Base-by-base conservation (phyloP, 352 stramenopile genomes). In the Phytophthora podocarpi region DNA sequence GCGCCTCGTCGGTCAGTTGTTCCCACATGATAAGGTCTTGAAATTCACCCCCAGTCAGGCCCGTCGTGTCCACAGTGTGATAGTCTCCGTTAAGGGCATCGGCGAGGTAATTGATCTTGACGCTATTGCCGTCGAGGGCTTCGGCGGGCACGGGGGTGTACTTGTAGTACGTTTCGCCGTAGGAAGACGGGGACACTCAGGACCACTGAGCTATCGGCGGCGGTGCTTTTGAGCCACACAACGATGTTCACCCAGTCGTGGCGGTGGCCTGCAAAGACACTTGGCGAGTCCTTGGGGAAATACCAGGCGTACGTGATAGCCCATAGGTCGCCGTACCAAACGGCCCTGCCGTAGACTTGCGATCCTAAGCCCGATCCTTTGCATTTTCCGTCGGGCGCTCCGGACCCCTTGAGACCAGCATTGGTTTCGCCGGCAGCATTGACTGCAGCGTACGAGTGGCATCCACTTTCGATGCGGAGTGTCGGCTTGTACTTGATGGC, bases 211-310 rank as follows among this genome's bases (percentile, higher is more conserved):
- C 23, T 64, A 35, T 49, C 49, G 1, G 13, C 10, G 9, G 47
- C 56, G 18, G 63, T 36, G 26, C 59, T 70, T 39, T 68, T 47
- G 45, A 76, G 58, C 71, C 67, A 80, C 27, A 80, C 54, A 1
- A 76, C 48, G 31, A 72, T 36, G 50, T 69, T 65, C 26, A 61
- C 63, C 67, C 63, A 76, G 26, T 74, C 56, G 39, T 80, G 67
- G 35, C 62, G 66, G 26, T 71, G 47, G 4, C 71, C 66, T 16
- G 68, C 34, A 1, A 16, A 30, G 18, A 67, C 48, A 16, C 51
- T 46, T n/a, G 43, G 54, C 34, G 47, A 62, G 47, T 80, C 63
- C 57, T 77, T 76, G 65, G 61, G 34, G 61, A 65, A 56, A 70
- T 55, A 18, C n/a, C n/a, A n/a, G n/a, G n/a, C n/a, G n/a, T n/a